These are phyloP conservation scores for Mariannaea elegans DNA, from an alignment of 2,329 filamentous ascomycete genomes.

Conservation along the genomic window DNA sequence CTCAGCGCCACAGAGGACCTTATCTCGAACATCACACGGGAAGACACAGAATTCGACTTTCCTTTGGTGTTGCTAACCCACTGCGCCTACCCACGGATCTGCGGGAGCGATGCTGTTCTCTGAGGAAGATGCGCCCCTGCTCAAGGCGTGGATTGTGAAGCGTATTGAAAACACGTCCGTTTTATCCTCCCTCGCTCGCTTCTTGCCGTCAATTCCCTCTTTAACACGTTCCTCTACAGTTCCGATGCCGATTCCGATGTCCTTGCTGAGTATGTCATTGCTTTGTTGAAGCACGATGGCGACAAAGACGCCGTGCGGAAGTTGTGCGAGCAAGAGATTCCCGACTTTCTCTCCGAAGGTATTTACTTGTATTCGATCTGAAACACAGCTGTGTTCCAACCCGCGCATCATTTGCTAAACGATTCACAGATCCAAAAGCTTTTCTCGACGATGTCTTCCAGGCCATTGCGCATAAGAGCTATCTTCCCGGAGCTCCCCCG, in stretches of 20 bases:
- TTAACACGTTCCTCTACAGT: slow-evolving; percentile 51
- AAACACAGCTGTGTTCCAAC: background rate
- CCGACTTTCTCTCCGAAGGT: slow-evolving; percentile 78
- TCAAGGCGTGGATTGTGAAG: slow-evolving; percentile 82
- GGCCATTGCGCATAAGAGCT: slow-evolving; percentile 69
- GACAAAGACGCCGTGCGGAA: slow-evolving; percentile 69
- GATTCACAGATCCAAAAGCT: slow-evolving; percentile 44
- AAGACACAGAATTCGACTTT: background rate
- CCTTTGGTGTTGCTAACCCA: too few relatives aligned
- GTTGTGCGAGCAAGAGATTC: slow-evolving; percentile 76
- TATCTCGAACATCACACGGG: background rate
- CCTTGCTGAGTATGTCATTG: slow-evolving; percentile 85
- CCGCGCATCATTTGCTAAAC: slow-evolving; percentile 13
- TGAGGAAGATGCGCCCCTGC: slow-evolving; percentile 67
- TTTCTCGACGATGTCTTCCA: slow-evolving; percentile 79
- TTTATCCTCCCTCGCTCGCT: slow-evolving; percentile 13
- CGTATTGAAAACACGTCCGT: slow-evolving; percentile 78
- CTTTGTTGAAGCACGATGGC: slow-evolving; percentile 76
- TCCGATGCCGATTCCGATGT: slow-evolving; percentile 84
- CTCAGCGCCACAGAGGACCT: background rate
- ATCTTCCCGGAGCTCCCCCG: slow-evolving; percentile 63
- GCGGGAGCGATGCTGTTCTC: slow-evolving; percentile 64
- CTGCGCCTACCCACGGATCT: too few relatives aligned
- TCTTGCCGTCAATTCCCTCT: slow-evolving; percentile 7
- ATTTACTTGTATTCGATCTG: background rate